phyloP scores from a whole-genome alignment of 2,329 filamentous ascomycete genomes.

The Claviceps arundinis region DNA sequence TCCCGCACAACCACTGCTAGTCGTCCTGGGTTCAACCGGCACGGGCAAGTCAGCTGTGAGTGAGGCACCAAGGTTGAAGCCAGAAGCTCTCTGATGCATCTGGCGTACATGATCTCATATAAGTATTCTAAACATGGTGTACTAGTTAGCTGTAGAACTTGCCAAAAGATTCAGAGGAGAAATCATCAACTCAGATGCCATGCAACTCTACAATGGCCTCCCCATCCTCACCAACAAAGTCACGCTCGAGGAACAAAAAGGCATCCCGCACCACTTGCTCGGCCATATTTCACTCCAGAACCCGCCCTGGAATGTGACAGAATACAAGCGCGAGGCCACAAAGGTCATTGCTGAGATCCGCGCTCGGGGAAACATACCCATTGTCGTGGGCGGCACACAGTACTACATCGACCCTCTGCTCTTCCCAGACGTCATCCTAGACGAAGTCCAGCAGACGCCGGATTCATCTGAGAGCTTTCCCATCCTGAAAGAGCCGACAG shows the following conservation, averaged over 20 bases:
- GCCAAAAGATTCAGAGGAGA: slow-evolving; percentile 78
- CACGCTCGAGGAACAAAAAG: slow-evolving; percentile 56
- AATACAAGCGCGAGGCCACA: slow-evolving; percentile 59
- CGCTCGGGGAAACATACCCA: slow-evolving; percentile 64
- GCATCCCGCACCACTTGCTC: slow-evolving; percentile 78
- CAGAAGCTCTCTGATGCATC: not conserved
- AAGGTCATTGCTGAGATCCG: slow-evolving; percentile 65
- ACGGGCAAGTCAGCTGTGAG: slow-evolving; percentile 85
- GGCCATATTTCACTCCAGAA: slow-evolving; percentile 64
- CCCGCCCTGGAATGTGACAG: slow-evolving; percentile 69
- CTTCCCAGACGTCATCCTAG: slow-evolving; percentile 51
- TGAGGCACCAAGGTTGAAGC: not conserved
- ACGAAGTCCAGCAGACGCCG: slow-evolving; percentile 22
- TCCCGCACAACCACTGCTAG: slow-evolving; percentile 52
- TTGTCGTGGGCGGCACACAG: slow-evolving; percentile 87
- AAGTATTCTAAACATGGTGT: not conserved
- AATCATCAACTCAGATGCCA: slow-evolving; percentile 92
- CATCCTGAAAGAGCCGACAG: slow-evolving; percentile 58
- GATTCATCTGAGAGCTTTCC: slow-evolving; percentile 38
- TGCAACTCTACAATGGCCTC: slow-evolving; percentile 89
- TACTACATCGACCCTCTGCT: slow-evolving; percentile 88
- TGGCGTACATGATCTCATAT: not conserved
- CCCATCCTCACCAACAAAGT: slow-evolving; percentile 96
- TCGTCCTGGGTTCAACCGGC: slow-evolving; percentile 78
- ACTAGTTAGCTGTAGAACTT: slow-evolving; percentile 78